Base-by-base conservation (phyloP, 1,284 basidiomycete genomes). In the Cystobasidiaceae sp. region DNA sequence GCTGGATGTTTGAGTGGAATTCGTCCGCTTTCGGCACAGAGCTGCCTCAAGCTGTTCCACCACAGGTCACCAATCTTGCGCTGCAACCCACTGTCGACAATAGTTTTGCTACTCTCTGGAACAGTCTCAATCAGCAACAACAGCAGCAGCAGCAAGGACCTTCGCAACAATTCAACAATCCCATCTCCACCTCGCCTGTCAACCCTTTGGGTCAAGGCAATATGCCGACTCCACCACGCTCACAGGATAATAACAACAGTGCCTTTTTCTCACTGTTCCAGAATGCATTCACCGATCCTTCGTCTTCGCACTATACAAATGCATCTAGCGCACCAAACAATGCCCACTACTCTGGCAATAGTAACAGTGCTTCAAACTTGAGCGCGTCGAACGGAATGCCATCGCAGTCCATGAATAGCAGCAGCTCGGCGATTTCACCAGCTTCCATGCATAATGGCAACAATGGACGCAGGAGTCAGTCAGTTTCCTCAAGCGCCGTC, bases 1-100 rank as follows among this genome's bases (percentile, higher is more conserved):
- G 56, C 27, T 64, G 51, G 51, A 59, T 59, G 44, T 30, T 23
- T 27, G 39, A 37, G 6, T 64, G 61, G 61, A 64, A 64, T n/a
- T 44, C 61, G 1, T 64, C 61, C 19, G 39, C 61, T 21, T 64
- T 64, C 25, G 61, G 61, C 21, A 64, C 61, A 21, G 61, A 64
- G 43, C 13, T 64, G 15, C 61, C 61, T 32, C 61, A 55, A 33
- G 51, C 61, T 48, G 45, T 56, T 11, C 43, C 61, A 13, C 52
- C 61, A n/a, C 27, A 25, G 2, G 61, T 64, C 15, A 55, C 50
- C 11, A 55, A 64, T 21, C 19, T 64, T 4, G 30, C 54, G 8
- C 39, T 43, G 27, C 37, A 32, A 28, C 39, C 54, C n/a, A n/a
- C n/a, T 27, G 54, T 33, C 11, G 54, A 56, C 19, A 56, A 19